Percentiles rank a stretch among this genome's conserved stretches.
Conservation (phyloP, 371 early-diverging fungal genomes). For the Mortierella sp. region DNA sequence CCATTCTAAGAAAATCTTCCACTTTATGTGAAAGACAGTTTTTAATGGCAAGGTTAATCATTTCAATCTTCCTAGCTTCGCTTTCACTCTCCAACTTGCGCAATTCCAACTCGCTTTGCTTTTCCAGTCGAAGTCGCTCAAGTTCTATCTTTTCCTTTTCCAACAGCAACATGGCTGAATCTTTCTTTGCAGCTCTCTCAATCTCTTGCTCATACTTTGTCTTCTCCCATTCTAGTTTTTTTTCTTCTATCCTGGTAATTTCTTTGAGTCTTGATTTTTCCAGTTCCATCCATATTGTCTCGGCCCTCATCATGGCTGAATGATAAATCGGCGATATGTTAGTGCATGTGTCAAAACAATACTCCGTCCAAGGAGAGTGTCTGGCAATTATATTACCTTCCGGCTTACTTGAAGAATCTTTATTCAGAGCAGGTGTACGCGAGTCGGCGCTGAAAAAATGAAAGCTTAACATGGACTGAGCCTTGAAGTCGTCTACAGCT, state of each 20-base stretch:
- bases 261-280: background rate
- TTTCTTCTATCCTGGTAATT: background rate
- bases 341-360: background rate
- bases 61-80: background rate
- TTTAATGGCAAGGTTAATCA: background rate
- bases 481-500: background rate
- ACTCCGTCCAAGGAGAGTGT: too few relatives aligned
- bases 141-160: background rate
- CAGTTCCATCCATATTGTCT: background rate
- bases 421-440: background rate
- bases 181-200: background rate
- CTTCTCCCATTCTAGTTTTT: background rate
- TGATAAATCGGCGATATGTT: background rate
- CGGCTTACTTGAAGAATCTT: background rate
- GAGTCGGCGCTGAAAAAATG: background rate
- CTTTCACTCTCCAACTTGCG: background rate
- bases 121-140: background rate
- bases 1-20: too few relatives aligned
- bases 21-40: too few relatives aligned
- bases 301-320: background rate
- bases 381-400: background rate
- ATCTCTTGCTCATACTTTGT: too few relatives aligned
- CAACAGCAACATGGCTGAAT: background rate
- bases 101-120: background rate
- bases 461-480: background rate